Conservation (phyloP, 768 basidiomycete species). For the Boletus sp. region DNA sequence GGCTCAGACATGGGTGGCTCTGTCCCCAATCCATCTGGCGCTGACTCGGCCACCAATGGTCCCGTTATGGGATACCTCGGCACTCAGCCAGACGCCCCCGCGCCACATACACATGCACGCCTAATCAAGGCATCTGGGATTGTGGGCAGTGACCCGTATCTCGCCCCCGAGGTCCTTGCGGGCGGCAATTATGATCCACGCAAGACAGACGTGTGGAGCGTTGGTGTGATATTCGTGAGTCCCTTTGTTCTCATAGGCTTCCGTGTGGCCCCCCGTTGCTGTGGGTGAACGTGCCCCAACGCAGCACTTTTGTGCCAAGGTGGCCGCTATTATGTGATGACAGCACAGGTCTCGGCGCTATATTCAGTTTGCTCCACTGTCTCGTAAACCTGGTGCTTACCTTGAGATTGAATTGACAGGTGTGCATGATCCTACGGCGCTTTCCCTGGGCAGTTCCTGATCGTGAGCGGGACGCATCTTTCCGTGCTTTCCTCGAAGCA, state of each 20-base stretch:
- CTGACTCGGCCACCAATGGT: not conserved
- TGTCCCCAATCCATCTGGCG: constrained; percentile 9
- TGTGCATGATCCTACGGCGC: constrained; percentile 92
- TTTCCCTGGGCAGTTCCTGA: constrained; percentile 99
- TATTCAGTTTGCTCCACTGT: constrained; percentile 4
- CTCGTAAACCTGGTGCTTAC: constrained; percentile 13
- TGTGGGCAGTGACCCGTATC: constrained; percentile 97
- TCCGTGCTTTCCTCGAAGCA: constrained; percentile 86
- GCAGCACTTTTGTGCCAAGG: not conserved
- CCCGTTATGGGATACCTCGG: constrained; percentile 20
- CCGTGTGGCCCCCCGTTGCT: not conserved
- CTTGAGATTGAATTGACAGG: constrained; percentile 11
- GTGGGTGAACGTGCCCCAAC: not conserved
- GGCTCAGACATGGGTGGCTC: constrained; percentile 65
- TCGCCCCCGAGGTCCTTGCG: constrained; percentile 91
- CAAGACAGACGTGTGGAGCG: constrained; percentile 98
- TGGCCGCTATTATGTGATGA: not conserved
- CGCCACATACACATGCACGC: constrained; percentile 40
- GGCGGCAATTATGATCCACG: constrained; percentile 87
- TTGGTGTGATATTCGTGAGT: constrained; percentile 93
- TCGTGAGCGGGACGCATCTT: constrained; percentile 86
- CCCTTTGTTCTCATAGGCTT: not conserved
- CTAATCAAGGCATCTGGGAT: constrained; percentile 75
- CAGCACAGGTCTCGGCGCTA: not conserved
- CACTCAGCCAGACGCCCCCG: constrained; percentile 21